These are phyloP conservation scores for Drechslerella stenobrocha DNA, from an alignment of 2,329 filamentous ascomycete genomes.

Conservation along the genomic window DNA sequence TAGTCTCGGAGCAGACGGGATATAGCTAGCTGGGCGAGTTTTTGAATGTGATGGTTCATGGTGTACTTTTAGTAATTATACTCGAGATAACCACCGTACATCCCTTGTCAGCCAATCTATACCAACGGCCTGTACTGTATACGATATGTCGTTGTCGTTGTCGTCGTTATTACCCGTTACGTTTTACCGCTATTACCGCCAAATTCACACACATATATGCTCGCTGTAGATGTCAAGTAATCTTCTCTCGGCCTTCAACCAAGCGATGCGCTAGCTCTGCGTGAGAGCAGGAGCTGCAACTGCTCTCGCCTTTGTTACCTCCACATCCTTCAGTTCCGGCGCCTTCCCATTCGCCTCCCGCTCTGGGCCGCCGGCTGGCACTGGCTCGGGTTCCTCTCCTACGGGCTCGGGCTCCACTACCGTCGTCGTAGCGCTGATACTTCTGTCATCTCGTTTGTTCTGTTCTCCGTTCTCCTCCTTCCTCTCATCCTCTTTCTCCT, in stretches of 20 bases:
- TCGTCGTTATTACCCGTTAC: not conserved
- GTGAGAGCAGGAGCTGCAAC: not conserved
- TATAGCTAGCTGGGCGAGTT: no score
- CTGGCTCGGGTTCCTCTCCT: no score
- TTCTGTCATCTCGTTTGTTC: conserved; percentile 18
- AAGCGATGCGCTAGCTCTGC: not conserved
- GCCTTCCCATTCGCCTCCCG: not conserved
- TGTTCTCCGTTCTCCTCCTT: no score
- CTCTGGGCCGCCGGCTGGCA: not conserved
- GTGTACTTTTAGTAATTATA: no score
- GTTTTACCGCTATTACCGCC: not conserved
- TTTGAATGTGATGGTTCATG: no score
- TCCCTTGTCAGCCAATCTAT: conserved; percentile 2
- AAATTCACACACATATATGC: not conserved
- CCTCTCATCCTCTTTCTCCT: no score
- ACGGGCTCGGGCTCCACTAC: conserved; percentile 38
- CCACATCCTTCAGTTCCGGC: not conserved
- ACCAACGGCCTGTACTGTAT: not conserved
- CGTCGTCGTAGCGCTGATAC: conserved; percentile 42
- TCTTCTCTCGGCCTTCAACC: no score
- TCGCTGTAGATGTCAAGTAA: no score
- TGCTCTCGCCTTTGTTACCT: not conserved
- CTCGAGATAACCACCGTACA: not conserved
- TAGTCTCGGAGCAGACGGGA: no score
- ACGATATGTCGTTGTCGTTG: not conserved